phyloP scores from a whole-genome alignment of 2,329 filamentous ascomycete species.

The Harringtonia lauricola region DNA sequence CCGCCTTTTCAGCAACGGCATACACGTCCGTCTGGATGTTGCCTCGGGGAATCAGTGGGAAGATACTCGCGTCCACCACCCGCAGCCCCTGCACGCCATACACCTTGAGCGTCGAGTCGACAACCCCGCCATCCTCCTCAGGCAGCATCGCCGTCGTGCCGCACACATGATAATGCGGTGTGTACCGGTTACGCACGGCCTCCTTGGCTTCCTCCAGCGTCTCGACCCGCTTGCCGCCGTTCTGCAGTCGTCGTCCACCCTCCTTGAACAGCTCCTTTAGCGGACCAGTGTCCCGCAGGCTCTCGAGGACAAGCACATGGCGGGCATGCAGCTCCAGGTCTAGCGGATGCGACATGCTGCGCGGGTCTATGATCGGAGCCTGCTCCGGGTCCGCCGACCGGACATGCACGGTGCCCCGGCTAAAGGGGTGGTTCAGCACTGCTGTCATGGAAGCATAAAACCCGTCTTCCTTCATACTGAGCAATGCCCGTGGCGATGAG shows the following conservation, averaged over 20 bases:
- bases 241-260: background rate
- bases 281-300: conserved; percentile 9
- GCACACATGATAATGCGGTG: conserved; percentile 22
- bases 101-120: conserved; percentile 27
- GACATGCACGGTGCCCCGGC: conserved; percentile 49
- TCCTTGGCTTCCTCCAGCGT: conserved; percentile 15
- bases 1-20: conserved; percentile 26
- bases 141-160: conserved; percentile 32
- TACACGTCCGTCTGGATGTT: conserved; percentile 17
- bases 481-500: conserved; percentile 2
- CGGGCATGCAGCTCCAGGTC: conserved; percentile 41
- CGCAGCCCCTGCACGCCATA: conserved; percentile 31
- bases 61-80: conserved; percentile 30
- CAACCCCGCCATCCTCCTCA: conserved; percentile 29
- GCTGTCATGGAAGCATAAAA: conserved; percentile 41
- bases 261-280: conserved; percentile 7
- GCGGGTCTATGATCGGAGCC: conserved; percentile 35
- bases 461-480: conserved; percentile 21
- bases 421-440: conserved; percentile 51
- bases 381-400: conserved; percentile 24
- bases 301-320: conserved; percentile 30
- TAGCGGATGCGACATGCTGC: conserved; percentile 42
- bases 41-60: conserved; percentile 28
- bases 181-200: conserved; percentile 11
- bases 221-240: background rate